Conservation (phyloP, 2,329 filamentous ascomycete species). For the Septoria petroselini region DNA sequence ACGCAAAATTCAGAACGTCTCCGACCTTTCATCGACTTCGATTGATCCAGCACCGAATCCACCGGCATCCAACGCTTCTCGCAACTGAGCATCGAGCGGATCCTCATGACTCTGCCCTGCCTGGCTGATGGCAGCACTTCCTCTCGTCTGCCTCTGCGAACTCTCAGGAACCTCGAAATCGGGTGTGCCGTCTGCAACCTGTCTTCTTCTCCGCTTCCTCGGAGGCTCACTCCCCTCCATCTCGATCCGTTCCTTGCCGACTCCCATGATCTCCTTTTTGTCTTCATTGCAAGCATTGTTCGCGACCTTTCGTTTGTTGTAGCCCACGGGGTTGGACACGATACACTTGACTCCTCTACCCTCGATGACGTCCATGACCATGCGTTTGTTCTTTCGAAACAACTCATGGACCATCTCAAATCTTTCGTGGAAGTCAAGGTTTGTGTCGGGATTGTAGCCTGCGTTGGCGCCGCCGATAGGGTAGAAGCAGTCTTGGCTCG, state of each 20-base stretch:
- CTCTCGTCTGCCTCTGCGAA: background rate
- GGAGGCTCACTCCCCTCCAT: background rate
- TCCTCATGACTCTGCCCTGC: background rate
- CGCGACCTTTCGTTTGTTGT: constrained; percentile 19
- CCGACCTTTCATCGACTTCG: background rate
- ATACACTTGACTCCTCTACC: constrained; percentile 26
- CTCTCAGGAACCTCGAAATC: background rate
- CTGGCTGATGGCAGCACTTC: background rate
- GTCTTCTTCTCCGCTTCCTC: constrained; percentile 5
- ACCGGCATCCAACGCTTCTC: constrained; percentile 1
- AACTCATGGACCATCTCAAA: constrained; percentile 16
- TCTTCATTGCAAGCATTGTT: constrained; percentile 27
- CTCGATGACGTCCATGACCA: constrained; percentile 28
- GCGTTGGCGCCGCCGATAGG: constrained; percentile 20
- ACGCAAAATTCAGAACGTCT: background rate
- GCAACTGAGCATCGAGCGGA: constrained; percentile 1
- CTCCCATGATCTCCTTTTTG: constrained; percentile 26
- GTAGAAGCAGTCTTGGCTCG: constrained; percentile 14
- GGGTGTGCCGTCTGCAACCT: background rate
- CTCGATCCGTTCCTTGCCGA: constrained; percentile 18
- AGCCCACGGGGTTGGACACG: constrained; percentile 22
- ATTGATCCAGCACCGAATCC: background rate
- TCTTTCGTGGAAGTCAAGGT: constrained; percentile 16
- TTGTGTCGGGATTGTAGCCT: constrained; percentile 20
- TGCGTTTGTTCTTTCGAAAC: constrained; percentile 17